These are phyloP conservation scores for Basipetospora sp. DNA, from an alignment of 2,329 filamentous ascomycete species.

Conservation along the genomic window DNA sequence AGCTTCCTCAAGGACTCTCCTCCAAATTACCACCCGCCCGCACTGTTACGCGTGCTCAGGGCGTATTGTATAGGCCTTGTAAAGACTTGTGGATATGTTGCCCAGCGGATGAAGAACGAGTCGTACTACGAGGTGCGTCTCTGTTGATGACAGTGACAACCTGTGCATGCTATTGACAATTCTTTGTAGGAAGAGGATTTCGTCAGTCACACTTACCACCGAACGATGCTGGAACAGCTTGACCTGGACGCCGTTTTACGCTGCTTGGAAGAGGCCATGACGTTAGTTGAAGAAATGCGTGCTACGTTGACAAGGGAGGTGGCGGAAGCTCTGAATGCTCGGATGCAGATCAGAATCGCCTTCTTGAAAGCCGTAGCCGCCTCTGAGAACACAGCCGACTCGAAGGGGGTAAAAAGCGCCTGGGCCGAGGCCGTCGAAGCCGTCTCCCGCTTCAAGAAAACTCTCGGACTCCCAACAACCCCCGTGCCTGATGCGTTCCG, in stretches of 20 bases:
- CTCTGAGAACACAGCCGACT: constrained; percentile 28
- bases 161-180: background rate
- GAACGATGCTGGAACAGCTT: constrained; percentile 56
- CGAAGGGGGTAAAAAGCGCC: constrained; percentile 31
- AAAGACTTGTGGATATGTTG: constrained; percentile 69
- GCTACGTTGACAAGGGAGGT: constrained; percentile 26
- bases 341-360: constrained; percentile 51
- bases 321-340: constrained; percentile 41
- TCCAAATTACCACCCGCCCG: constrained; percentile 19
- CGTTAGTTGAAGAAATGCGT: constrained; percentile 30
- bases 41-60: constrained; percentile 52
- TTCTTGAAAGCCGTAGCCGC: constrained; percentile 44
- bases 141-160: background rate
- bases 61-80: constrained; percentile 77
- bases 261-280: constrained; percentile 39
- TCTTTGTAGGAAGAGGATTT: constrained; percentile 75
- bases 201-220: constrained; percentile 77
- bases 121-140: constrained; percentile 70
- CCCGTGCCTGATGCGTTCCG: constrained; percentile 70
- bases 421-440: constrained; percentile 37
- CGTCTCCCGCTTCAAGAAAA: constrained; percentile 42
- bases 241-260: constrained; percentile 39
- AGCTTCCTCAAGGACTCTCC: constrained; percentile 37
- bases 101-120: constrained; percentile 62
- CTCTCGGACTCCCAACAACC: constrained; percentile 42